Conservation (phyloP, 257 asterid species). For the Solanum chmielewskii region DNA sequence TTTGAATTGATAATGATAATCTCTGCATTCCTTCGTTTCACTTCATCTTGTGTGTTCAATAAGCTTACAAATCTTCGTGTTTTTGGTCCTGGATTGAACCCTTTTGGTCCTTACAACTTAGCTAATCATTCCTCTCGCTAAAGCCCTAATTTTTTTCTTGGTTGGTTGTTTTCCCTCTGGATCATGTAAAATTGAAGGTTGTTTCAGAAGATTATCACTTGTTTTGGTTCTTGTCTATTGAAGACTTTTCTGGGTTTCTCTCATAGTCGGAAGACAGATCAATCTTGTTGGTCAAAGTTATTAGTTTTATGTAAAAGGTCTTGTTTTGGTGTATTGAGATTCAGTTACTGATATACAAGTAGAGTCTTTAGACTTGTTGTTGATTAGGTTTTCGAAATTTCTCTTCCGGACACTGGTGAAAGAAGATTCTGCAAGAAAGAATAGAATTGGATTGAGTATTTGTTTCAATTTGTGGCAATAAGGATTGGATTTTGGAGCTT, state of each 20-base stretch:
- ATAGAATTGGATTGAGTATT: neutral
- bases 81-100: conserved; percentile 96
- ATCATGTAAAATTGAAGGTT: neutral
- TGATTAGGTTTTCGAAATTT: neutral
- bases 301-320: neutral
- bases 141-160: neutral
- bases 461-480: neutral
- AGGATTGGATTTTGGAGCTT: neutral
- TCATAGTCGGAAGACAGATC: neutral
- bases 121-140: conserved; percentile 93
- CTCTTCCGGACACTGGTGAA: neutral
- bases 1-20: conserved; percentile 37
- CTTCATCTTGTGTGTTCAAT: conserved; percentile 41
- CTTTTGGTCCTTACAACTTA: conserved; percentile 69
- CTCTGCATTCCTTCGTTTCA: conserved; percentile 18
- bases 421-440: neutral
- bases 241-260: neutral
- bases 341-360: neutral
- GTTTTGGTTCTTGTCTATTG: neutral
- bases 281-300: neutral
- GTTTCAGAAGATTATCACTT: neutral
- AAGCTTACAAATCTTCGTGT: conserved; percentile 61
- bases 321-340: neutral
- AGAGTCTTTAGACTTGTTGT: neutral
- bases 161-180: neutral